These are phyloP conservation scores for Crithidia fasciculata DNA, from an alignment of 208 protist species.

Conservation along the genomic window DNA sequence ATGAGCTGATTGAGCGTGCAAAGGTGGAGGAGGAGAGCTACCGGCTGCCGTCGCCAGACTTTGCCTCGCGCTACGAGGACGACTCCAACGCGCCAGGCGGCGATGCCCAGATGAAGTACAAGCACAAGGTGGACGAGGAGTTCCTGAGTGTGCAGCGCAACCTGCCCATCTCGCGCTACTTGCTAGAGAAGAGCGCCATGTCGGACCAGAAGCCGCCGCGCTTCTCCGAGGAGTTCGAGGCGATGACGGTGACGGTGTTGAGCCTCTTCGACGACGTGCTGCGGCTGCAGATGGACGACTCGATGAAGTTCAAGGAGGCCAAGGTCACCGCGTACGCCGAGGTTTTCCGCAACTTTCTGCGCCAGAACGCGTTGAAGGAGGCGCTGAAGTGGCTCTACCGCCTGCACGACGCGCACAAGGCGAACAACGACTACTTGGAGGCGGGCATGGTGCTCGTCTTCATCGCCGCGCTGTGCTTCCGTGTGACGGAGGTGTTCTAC, in stretches of 20 bases:
- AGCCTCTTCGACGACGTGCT: conserved; percentile 88
- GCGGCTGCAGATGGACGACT: conserved; percentile 69
- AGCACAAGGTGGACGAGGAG: conserved; percentile 53
- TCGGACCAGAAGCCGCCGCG: conserved; percentile 33
- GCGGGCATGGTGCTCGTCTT: conserved; percentile 89
- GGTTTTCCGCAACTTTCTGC: conserved; percentile 82
- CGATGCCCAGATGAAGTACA: conserved; percentile 65
- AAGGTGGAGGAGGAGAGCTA: conserved; percentile 65
- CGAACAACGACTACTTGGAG: conserved; percentile 73
- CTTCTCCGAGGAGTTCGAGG: conserved; percentile 80
- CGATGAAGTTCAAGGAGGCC: conserved; percentile 85
- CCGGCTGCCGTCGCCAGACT: conserved; percentile 44
- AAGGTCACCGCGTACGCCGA: conserved; percentile 82
- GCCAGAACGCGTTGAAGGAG: conserved; percentile 81
- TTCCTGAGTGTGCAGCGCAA: conserved; percentile 66
- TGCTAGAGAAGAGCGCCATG: conserved; percentile 50
- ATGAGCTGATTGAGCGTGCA: conserved; percentile 69
- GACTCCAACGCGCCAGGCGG: conserved; percentile 59
- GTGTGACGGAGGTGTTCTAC: conserved; percentile 90
- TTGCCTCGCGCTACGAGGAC: conserved; percentile 60
- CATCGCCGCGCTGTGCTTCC: conserved; percentile 83
- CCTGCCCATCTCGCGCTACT: conserved; percentile 62
- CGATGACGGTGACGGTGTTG: conserved; percentile 71
- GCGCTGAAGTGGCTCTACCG: conserved; percentile 85
- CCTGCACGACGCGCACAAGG: conserved; percentile 82